Evolutionary conservation across 1,284 basidiomycete species (phyloP), one percentile per base, ranked within the genome.

Genomic region (Rhodotorula sp.): DNA sequence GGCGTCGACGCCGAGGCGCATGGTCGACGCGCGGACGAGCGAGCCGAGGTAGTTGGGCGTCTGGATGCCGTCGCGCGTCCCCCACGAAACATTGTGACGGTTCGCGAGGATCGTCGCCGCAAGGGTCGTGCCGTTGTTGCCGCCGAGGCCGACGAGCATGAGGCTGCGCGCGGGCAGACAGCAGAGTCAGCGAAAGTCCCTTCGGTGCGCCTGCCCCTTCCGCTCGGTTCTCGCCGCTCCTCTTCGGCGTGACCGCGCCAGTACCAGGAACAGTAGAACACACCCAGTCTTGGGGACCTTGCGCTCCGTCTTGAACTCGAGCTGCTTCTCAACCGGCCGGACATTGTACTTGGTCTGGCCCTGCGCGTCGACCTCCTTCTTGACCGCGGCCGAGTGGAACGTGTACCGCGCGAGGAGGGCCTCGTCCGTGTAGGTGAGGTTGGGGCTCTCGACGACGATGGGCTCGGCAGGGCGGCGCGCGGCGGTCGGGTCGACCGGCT

Each of bases 61-160:
- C 85, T 97, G 92, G 74, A 91, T 80, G 71, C 95, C 94, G 61
- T 87, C 85, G 87, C 97, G 97, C 84, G 94, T 99, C 84, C 89
- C 88, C 96, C 96, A 99, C 75, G 87, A 85, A 83, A 99, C 93
- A 83, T 92, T 90, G 86, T 98, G 91, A 78, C 89, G 89, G 87
- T 99, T 99, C 80, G 97, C 96, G 79, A 98, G 88, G 81, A 98
- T 89, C 77, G 94, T 97, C 39, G 97, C 95, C 77, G 90, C 90
- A 71, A 98, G 88, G 58, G 96, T 99, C 67, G 92, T 89, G 71
- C 96, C 96, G 81, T 99, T 99, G 88, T 99, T 99, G 72, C 96
- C 96, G 76, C 96, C 96, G 76, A 95, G 84, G 76, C 96, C 96
- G 80, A 98, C 90, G 86, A 99, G 90, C 91, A 99, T 92, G 77